A percentile compares a stretch with the other conserved stretches of the same genome.
These are phyloP conservation scores for Phylloporus sp. DNA, from an alignment of 768 basidiomycete genomes.

Conservation along the genomic window DNA sequence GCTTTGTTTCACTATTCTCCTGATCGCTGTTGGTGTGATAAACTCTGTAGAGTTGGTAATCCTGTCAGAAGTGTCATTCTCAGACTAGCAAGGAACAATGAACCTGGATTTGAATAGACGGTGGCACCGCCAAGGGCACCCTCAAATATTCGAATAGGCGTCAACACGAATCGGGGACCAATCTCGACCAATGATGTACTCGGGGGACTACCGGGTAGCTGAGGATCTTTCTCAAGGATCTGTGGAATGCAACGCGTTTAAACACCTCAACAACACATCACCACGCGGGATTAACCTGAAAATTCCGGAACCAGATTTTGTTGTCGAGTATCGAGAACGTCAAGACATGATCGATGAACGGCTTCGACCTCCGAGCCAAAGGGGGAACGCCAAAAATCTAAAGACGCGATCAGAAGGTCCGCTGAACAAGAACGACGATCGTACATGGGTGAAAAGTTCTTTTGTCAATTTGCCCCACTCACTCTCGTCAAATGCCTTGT, in stretches of 20 bases:
- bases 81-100: conserved; percentile 17
- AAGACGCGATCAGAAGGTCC: conserved; percentile 1
- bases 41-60: conserved; percentile 59
- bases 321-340: conserved; percentile 93
- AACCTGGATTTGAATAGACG: conserved; percentile 93
- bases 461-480: conserved; percentile 86
- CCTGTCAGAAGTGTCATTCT: neutral
- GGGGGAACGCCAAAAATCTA: conserved; percentile 96
- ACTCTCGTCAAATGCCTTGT: conserved; percentile 81
- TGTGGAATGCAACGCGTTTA: conserved; percentile 28
- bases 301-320: conserved; percentile 99
- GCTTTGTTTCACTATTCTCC: conserved; percentile 63
- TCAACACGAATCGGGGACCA: conserved; percentile 94
- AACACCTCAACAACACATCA: neutral
- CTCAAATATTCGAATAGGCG: conserved; percentile 97
- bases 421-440: conserved; percentile 24
- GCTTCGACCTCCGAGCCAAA: conserved; percentile 86
- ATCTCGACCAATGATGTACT: conserved; percentile 92
- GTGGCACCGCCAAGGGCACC: conserved; percentile 95
- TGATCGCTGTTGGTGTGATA: conserved; percentile 79
- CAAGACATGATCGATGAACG: conserved; percentile 96
- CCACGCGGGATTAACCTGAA: conserved; percentile 60
- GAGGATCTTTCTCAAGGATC: conserved; percentile 93
- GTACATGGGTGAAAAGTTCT: conserved; percentile 90
- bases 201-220: conserved; percentile 80